Conservation (phyloP, 768 basidiomycete species). For the Hypholoma fasciculare region DNA sequence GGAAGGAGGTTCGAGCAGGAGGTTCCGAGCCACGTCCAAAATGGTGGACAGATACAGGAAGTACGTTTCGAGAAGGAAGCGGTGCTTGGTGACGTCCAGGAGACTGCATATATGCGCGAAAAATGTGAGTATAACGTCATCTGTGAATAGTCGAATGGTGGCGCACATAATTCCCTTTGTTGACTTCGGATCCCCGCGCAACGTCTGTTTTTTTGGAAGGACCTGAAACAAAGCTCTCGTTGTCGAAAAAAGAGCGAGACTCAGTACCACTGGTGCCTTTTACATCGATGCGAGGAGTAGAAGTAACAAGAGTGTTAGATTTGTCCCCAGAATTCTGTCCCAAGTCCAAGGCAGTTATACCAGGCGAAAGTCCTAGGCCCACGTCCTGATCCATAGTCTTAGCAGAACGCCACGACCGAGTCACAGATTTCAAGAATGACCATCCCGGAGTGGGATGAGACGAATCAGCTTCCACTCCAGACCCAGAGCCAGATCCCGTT, state of each 20-base stretch:
- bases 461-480: no score
- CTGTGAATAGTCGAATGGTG: background rate
- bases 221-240: no score
- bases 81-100: background rate
- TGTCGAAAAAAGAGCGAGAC: no score
- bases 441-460: no score
- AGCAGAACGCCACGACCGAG: background rate
- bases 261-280: no score
- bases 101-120: slow-evolving; percentile 16
- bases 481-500: background rate
- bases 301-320: no score
- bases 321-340: no score
- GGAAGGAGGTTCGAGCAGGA: background rate
- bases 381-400: no score
- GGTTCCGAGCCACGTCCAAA: slow-evolving; percentile 3
- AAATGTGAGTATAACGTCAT: background rate
- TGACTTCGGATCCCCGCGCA: background rate
- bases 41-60: background rate
- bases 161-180: background rate
- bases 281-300: no score
- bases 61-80: slow-evolving; percentile 2
- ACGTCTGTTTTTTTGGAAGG: no score
- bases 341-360: background rate
- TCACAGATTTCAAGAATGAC: no score
- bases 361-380: no score